Conservation (phyloP, 2,329 filamentous ascomycete genomes). For the Huntiella savannae region DNA sequence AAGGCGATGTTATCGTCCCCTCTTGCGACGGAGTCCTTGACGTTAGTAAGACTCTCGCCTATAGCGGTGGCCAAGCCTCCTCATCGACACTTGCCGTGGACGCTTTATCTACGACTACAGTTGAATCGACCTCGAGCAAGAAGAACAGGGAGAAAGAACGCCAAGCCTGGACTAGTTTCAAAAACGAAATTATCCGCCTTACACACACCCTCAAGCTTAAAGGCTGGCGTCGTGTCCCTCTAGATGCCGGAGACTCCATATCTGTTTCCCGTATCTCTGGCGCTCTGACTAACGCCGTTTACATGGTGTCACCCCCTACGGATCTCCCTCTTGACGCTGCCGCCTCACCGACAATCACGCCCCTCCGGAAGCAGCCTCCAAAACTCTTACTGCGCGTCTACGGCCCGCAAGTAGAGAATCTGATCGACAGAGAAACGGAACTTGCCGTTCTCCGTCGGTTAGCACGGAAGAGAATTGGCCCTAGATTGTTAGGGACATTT, state of each 20-base stretch:
- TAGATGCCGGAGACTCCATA: constrained; percentile 50
- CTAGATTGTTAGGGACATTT: constrained; percentile 78
- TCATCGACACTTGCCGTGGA: constrained; percentile 15
- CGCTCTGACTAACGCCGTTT: constrained; percentile 89
- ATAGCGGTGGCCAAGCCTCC: constrained; percentile 34
- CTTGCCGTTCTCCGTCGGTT: constrained; percentile 70
- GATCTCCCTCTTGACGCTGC: constrained; percentile 15
- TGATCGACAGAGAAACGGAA: constrained; percentile 87
- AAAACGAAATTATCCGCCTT: constrained; percentile 76
- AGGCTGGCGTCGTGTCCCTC: constrained; percentile 69
- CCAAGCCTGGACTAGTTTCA: constrained; percentile 70
- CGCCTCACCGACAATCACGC: constrained; percentile 21
- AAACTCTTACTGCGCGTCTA: constrained; percentile 85
- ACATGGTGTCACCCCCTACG: constrained; percentile 68
- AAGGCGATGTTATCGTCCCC: constrained; percentile 68
- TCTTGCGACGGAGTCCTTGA: constrained; percentile 70
- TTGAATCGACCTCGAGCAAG: constrained; percentile 17
- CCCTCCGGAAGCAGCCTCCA: constrained; percentile 22
- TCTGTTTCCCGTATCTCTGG: constrained; percentile 65
- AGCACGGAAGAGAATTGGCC: constrained; percentile 81
- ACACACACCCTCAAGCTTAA: constrained; percentile 78
- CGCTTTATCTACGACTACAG: not conserved
- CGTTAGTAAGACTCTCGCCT: constrained; percentile 74
- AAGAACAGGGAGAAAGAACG: constrained; percentile 42
- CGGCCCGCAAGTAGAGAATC: constrained; percentile 81